A percentile compares a stretch with the other conserved stretches of the same genome.
These are phyloP conservation scores for Carpinus fangiana DNA, from an alignment of 306 rosid genomes.

Conservation along the genomic window DNA sequence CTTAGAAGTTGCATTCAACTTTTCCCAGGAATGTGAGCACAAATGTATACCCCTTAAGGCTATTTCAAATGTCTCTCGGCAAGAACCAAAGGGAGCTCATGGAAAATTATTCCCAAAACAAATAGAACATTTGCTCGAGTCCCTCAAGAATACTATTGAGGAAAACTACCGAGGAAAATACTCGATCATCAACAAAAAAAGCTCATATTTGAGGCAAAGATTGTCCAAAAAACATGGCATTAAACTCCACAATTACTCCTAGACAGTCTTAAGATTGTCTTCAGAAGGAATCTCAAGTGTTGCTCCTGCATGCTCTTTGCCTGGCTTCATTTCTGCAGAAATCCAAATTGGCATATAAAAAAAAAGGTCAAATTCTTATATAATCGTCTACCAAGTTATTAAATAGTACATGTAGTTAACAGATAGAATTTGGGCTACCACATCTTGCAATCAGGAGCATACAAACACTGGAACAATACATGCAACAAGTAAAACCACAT, in stretches of 20 bases:
- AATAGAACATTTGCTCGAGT: neutral
- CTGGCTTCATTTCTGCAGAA: slow-evolving; percentile 73
- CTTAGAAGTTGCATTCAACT: neutral
- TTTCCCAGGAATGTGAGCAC: neutral
- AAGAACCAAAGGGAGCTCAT: neutral
- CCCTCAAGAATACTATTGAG: neutral
- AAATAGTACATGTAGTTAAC: neutral
- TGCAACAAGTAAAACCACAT: neutral
- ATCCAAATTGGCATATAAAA: slow-evolving; percentile 13
- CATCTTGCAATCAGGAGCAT: neutral
- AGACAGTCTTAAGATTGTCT: slow-evolving; percentile 36
- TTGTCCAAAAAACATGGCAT: neutral
- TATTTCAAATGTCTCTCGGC: neutral
- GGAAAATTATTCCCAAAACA: neutral
- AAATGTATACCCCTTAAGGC: neutral
- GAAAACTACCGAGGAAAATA: neutral
- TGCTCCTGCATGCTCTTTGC: slow-evolving; percentile 81
- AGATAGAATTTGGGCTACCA: neutral
- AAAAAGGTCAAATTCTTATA: neutral
- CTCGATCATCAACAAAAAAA: neutral
- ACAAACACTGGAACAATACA: slow-evolving; percentile 5
- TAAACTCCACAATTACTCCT: neutral
- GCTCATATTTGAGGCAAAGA: neutral
- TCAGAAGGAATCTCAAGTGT: slow-evolving; percentile 89
- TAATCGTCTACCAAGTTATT: neutral